These are phyloP conservation scores for Rhododendron kiyosumense DNA, from an alignment of 148 eudicot species.

Conservation along the genomic window DNA sequence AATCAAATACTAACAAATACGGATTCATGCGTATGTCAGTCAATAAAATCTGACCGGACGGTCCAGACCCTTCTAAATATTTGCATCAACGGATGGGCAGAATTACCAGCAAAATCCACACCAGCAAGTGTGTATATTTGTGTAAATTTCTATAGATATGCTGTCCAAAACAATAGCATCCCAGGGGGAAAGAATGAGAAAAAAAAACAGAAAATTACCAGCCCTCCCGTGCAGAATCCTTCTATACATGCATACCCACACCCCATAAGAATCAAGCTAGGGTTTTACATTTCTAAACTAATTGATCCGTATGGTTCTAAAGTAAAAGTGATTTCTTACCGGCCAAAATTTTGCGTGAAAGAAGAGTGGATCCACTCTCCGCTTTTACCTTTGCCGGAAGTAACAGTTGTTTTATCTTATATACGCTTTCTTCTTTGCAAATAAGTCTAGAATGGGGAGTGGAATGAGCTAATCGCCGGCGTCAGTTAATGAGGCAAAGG, in stretches of 20 bases:
- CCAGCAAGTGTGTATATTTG: background rate
- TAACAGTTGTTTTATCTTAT: background rate
- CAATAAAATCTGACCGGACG: background rate
- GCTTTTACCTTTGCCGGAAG: background rate
- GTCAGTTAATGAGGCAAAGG: slow-evolving; percentile 67
- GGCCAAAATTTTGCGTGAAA: background rate
- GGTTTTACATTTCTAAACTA: slow-evolving; percentile 14
- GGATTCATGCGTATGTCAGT: background rate
- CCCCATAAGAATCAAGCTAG: slow-evolving; percentile 5
- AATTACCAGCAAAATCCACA: slow-evolving; percentile 11
- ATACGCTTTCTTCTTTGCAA: slow-evolving; percentile 5
- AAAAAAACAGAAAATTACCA: background rate
- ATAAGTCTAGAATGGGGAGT: background rate
- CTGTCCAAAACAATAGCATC: background rate
- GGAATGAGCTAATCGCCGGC: slow-evolving; percentile 53
- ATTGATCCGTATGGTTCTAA: background rate
- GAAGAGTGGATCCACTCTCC: background rate
- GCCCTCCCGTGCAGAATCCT: slow-evolving; percentile 6
- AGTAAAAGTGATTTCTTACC: background rate
- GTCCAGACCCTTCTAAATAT: background rate
- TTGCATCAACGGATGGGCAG: background rate
- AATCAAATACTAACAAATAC: background rate
- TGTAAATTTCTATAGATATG: slow-evolving; percentile 3
- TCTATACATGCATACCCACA: background rate
- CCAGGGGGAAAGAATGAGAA: background rate